These are phyloP conservation scores for Dalbergia oliveri DNA, from an alignment of 306 rosid genomes.

Conservation along the genomic window DNA sequence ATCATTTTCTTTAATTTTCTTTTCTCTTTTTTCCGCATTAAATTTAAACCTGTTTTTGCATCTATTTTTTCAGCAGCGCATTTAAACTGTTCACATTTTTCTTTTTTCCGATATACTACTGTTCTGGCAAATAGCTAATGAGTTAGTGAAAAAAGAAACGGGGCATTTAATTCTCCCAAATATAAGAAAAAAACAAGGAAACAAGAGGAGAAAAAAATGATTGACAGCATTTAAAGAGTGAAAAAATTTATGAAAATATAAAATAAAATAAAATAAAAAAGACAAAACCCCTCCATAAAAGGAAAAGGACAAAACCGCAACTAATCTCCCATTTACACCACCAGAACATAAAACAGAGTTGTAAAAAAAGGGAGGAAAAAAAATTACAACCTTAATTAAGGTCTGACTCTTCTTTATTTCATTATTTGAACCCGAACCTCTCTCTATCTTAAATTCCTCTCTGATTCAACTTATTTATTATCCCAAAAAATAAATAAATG, in stretches of 20 bases:
- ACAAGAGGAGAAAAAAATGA: background rate
- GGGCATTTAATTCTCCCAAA: background rate
- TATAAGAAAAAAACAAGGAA: background rate
- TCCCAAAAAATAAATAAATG: constrained; percentile 67
- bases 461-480: constrained; percentile 56
- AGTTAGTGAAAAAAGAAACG: background rate
- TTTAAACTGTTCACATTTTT: background rate
- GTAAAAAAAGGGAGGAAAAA: background rate
- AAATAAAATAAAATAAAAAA: background rate
- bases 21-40: constrained; percentile 1
- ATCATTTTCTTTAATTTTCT: background rate
- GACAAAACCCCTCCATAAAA: background rate
- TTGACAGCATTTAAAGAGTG: background rate
- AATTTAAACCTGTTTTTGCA: background rate
- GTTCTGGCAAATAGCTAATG: constrained; percentile 6
- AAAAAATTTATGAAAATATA: constrained; percentile 21
- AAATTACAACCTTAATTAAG: constrained; percentile 49
- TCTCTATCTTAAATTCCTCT: constrained; percentile 40
- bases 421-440: constrained; percentile 42
- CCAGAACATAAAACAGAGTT: constrained; percentile 39
- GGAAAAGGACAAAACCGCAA: constrained; percentile 32
- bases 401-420: constrained; percentile 47
- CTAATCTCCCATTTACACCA: constrained; percentile 59
- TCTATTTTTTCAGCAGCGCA: constrained; percentile 32
- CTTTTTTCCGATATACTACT: background rate